Base-by-base conservation (phyloP, 2,329 filamentous ascomycete genomes). In the Pyrenophora graminea region DNA sequence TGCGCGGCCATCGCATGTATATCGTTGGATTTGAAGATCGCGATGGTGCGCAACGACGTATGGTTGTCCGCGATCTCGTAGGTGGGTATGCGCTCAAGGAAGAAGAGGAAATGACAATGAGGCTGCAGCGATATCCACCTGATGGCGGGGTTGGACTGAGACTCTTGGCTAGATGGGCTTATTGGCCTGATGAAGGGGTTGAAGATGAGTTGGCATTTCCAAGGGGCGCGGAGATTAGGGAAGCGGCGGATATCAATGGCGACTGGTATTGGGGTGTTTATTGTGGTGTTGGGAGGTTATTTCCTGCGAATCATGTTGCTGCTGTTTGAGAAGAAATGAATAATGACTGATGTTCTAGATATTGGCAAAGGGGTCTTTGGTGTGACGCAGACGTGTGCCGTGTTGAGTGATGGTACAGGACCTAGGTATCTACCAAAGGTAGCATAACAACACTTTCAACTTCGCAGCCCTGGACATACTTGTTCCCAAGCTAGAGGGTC, bases 231-330 rank as follows among this genome's bases (percentile, higher is more conserved):
- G 89, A 94, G 72, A 83, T 97, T 12, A 81, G 82, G 6, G 93
- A 97, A 76, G 85, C 88, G 32, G 88, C 93, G 69, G 89, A 94
- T 71, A 85, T 95, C 40, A 96, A 96, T 70, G 89, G 87, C 15
- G 91, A 96, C 70, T 97, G 92, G 92, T 91, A 83, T 66, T 88
- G 87, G 76, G 93, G 93, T 0, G 85, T 85, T 23, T 97, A 96
- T 77, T 91, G 91, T 75, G 91, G 91, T 0, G 77, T 76, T 19
- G 86, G 84, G 62, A 92, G 91, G 0, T 64, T 97, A 58, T 95
- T 97, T 68, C 92, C 92, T 4, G 86, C 86, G 6, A 82, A 84
- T 6, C 93, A 93, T 79, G 89, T 63, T 6, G 43, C 53, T n/a
- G 25, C 47, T 10, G 18, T 56, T 10, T 63, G 40, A 15, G 46